Evolutionary conservation across 495 filamentous ascomycete genomes (phyloP).

Genomic region (Penicillium angulare): DNA sequence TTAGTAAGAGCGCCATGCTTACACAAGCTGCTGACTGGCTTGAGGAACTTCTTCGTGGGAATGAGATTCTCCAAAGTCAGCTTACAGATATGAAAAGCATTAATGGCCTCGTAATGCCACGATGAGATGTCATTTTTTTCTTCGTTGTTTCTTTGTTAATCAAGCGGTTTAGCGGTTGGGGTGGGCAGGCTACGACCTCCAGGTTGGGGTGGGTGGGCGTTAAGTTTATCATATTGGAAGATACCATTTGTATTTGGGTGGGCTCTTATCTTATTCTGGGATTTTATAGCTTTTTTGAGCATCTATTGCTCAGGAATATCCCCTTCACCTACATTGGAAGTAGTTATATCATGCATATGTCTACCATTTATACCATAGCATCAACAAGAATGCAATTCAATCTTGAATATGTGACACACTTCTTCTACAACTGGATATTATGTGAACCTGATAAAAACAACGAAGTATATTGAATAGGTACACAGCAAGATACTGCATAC

Average conservation of each 20-base stretch:
- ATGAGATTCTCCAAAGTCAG: conserved; percentile 50
- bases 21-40: conserved; percentile 70
- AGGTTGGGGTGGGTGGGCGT: conserved; percentile 14
- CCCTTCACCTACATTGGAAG: too few species aligned
- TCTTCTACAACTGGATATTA: too few species aligned
- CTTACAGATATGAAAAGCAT: conserved; percentile 44
- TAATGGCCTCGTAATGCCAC: conserved; percentile 44
- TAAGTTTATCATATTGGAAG: conserved; percentile 11
- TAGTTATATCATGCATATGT: too few species aligned
- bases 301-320: too few species aligned
- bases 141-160: conserved; percentile 9
- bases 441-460: too few species aligned
- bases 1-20: conserved; percentile 78
- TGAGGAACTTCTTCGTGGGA: conserved; percentile 66
- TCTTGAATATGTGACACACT: too few species aligned
- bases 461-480: too few species aligned
- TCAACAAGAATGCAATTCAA: too few species aligned
- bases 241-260: conserved; percentile 17
- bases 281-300: too few species aligned
- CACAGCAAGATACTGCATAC: too few species aligned
- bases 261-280: neutral
- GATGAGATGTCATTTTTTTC: conserved; percentile 29
- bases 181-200: neutral
- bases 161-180: conserved; percentile 17
- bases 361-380: too few species aligned